Conservation (phyloP, 257 asterid species). For the Cinchona pubescens region DNA sequence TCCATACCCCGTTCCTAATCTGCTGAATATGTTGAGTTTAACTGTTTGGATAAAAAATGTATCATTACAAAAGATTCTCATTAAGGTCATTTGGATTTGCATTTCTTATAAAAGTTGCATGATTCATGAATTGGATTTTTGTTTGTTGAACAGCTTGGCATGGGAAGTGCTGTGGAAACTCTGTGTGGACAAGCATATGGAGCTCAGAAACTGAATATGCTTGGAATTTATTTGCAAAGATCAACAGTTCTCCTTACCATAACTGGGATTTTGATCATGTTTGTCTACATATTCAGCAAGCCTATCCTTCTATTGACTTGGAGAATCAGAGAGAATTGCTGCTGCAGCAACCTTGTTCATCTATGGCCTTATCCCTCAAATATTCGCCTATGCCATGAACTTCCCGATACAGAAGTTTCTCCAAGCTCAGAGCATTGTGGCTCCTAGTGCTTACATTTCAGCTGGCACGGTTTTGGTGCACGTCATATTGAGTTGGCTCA, state of each 20-base stretch:
- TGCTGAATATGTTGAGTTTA: too few relatives aligned
- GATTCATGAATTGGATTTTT: not conserved
- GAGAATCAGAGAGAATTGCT: conserved; percentile 42
- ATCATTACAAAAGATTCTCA: too few relatives aligned
- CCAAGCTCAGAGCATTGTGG: conserved; percentile 63
- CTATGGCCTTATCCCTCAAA: conserved; percentile 58
- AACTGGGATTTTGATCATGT: conserved; percentile 38
- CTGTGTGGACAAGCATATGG: conserved; percentile 71
- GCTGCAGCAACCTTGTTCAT: conserved; percentile 46
- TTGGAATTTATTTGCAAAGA: conserved; percentile 69
- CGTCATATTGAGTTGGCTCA: conserved; percentile 43
- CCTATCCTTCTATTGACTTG: conserved; percentile 46
- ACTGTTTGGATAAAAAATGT: too few relatives aligned
- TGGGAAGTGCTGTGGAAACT: conserved; percentile 85
- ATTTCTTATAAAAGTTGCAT: not conserved
- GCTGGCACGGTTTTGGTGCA: conserved; percentile 42
- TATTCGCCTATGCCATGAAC: conserved; percentile 59
- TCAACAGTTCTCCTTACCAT: conserved; percentile 45
- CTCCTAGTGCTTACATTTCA: conserved; percentile 58
- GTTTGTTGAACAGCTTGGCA: conserved; percentile 43
- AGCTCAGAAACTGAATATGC: conserved; percentile 45
- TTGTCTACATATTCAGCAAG: conserved; percentile 40
- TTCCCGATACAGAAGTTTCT: conserved; percentile 60
- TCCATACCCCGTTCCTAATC: too few relatives aligned
- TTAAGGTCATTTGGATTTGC: too few relatives aligned